Conservation (phyloP, 768 basidiomycete genomes). For the Termitomyces sp. region DNA sequence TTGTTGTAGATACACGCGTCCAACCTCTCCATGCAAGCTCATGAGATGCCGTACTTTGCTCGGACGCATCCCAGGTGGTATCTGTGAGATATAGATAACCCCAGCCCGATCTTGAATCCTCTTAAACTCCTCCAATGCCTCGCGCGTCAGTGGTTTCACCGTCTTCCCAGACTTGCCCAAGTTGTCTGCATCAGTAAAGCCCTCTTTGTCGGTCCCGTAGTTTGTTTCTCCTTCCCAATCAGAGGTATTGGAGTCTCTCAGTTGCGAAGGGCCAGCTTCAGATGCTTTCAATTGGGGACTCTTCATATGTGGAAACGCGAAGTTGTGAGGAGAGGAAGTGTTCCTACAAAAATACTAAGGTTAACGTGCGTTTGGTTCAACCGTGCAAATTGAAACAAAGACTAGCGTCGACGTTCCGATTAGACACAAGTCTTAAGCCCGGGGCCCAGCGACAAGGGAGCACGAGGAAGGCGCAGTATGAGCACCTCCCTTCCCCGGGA, state of each 20-base stretch:
- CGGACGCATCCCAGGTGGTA: slow-evolving; percentile 98
- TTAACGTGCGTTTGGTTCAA: slow-evolving; percentile 3
- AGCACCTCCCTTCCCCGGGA: slow-evolving; percentile 1
- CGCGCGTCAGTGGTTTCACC: slow-evolving; percentile 70
- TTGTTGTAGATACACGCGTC: slow-evolving; percentile 88
- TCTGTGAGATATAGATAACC: slow-evolving; percentile 90
- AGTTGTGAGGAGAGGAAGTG: neutral
- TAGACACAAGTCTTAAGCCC: slow-evolving; percentile 12
- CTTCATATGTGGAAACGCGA: neutral
- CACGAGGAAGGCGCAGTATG: slow-evolving; percentile 4
- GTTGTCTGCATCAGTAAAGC: slow-evolving; percentile 17
- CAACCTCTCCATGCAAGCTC: slow-evolving; percentile 85
- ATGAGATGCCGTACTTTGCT: slow-evolving; percentile 93
- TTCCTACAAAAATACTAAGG: neutral
- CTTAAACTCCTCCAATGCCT: slow-evolving; percentile 73
- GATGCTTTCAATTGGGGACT: neutral
- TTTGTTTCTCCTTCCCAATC: slow-evolving; percentile 25
- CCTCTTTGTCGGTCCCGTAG: slow-evolving; percentile 14
- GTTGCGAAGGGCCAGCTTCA: slow-evolving; percentile 16
- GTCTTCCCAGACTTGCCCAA: slow-evolving; percentile 44
- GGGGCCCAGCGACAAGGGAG: slow-evolving; percentile 15
- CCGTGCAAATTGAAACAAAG: neutral
- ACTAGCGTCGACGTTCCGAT: neutral
- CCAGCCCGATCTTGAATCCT: slow-evolving; percentile 74
- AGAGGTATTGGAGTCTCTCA: neutral